phyloP scores from a whole-genome alignment of 108 stramenopile species.

The Stephanodiscus triporus region DNA sequence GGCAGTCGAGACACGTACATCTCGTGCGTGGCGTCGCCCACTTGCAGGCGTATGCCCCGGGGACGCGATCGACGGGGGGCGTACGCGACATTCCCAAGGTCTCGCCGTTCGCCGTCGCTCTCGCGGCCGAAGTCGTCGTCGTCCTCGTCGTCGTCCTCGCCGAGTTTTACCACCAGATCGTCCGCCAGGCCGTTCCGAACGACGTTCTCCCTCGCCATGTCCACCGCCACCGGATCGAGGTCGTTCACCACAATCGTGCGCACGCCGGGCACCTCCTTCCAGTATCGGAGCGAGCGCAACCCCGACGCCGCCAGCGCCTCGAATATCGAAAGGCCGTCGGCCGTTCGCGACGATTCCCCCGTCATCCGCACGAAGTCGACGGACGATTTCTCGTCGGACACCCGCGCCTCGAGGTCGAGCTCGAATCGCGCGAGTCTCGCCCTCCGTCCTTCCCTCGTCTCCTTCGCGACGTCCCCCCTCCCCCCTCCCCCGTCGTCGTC shows the following conservation, averaged over 20 bases:
- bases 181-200: conserved; percentile 41
- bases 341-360: conserved; percentile 15
- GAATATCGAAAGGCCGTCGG: conserved; percentile 84
- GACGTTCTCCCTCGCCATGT: conserved; percentile 67
- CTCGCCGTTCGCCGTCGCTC: too few species aligned
- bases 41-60: conserved; percentile 67
- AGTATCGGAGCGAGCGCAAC: conserved; percentile 94
- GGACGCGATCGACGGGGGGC: conserved; percentile 28
- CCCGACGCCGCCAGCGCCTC: conserved; percentile 98
- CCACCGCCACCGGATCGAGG: conserved; percentile 61
- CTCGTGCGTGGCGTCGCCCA: conserved; percentile 82
- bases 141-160: too few species aligned
- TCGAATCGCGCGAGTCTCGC: conserved; percentile 17
- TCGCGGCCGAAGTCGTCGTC: too few species aligned
- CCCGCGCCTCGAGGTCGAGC: conserved; percentile 21
- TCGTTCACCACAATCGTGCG: conserved; percentile 89
- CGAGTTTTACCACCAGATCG: conserved; percentile 23
- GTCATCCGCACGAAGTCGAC: conserved; percentile 33
- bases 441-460: conserved; percentile 30
- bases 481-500: neutral
- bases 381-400: conserved; percentile 16
- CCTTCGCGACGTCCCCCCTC: conserved; percentile 9
- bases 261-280: conserved; percentile 93
- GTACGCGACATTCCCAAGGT: neutral
- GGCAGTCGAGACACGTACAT: conserved; percentile 75